phyloP scores from a whole-genome alignment of 148 eudicot species.

The Fagopyrum tataricum region DNA sequence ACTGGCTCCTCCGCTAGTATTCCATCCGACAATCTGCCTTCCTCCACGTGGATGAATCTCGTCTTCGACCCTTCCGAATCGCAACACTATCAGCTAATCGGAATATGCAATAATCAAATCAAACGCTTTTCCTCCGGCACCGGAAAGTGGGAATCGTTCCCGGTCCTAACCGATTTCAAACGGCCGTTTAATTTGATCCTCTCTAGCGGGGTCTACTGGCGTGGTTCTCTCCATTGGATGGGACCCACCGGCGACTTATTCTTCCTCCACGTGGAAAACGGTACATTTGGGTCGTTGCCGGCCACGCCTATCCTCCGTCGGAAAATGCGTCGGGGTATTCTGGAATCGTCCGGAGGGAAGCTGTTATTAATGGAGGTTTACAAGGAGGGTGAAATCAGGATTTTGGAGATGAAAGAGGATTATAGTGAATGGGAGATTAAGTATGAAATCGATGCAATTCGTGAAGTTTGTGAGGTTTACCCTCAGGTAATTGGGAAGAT shows the following conservation, averaged over 20 bases:
- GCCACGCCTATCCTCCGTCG: background rate
- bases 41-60: conserved; percentile 6
- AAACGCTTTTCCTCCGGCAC: conserved; percentile 7
- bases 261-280: background rate
- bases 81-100: conserved; percentile 2
- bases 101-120: background rate
- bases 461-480: background rate
- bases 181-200: background rate
- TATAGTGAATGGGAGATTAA: background rate
- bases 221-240: conserved; percentile 5
- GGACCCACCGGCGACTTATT: background rate
- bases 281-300: background rate
- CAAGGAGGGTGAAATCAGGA: background rate
- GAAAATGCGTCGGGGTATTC: background rate
- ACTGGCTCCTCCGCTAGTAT: background rate
- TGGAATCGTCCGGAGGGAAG: conserved; percentile 10
- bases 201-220: conserved; percentile 10
- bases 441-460: conserved; percentile 7
- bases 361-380: background rate
- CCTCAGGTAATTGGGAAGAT: conserved; percentile 6
- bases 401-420: conserved; percentile 9
- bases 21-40: background rate
- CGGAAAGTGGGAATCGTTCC: conserved; percentile 2
- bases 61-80: conserved; percentile 9
- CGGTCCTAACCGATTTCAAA: background rate